Percentiles rank a stretch among this genome's conserved stretches.
phyloP scores from a whole-genome alignment of 2,329 filamentous ascomycete genomes.

The Diplodia seriata region DNA sequence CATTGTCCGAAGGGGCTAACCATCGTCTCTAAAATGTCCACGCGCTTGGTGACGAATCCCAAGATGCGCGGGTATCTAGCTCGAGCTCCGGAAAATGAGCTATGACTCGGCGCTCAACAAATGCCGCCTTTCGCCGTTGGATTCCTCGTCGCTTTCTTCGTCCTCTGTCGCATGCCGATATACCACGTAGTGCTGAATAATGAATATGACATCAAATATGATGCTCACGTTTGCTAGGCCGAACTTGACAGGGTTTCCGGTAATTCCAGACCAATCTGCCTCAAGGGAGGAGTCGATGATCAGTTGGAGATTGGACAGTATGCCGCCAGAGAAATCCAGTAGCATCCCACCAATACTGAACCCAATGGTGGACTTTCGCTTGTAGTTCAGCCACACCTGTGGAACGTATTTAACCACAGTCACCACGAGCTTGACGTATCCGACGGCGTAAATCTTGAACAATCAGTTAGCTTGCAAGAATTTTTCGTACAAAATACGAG shows the following conservation, averaged over 20 bases:
- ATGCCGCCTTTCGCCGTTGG: neutral
- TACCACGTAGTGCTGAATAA: conserved; percentile 85
- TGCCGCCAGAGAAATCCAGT: conserved; percentile 80
- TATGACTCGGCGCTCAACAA: conserved; percentile 1
- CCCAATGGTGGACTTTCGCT: conserved; percentile 81
- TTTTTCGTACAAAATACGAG: conserved; percentile 32
- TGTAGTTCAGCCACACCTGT: conserved; percentile 72
- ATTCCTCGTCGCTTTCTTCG: conserved; percentile 40
- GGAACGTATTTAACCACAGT: conserved; percentile 94
- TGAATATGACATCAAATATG: conserved; percentile 84
- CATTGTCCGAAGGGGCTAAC: neutral
- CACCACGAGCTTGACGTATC: conserved; percentile 87
- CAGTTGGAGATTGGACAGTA: conserved; percentile 82
- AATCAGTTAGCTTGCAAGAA: neutral
- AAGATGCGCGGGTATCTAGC: neutral
- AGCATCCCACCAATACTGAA: conserved; percentile 89
- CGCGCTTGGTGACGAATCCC: neutral
- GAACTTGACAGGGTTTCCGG: conserved; percentile 91
- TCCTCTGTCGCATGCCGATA: conserved; percentile 59
- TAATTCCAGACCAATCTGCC: conserved; percentile 87
- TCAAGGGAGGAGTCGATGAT: conserved; percentile 84
- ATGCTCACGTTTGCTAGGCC: conserved; percentile 84
- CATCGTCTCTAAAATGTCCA: neutral
- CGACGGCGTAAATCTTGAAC: conserved; percentile 67
- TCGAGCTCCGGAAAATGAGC: neutral